Evolutionary conservation across 352 stramenopile species (phyloP).

Genomic region (Blastocystis sp.): DNA sequence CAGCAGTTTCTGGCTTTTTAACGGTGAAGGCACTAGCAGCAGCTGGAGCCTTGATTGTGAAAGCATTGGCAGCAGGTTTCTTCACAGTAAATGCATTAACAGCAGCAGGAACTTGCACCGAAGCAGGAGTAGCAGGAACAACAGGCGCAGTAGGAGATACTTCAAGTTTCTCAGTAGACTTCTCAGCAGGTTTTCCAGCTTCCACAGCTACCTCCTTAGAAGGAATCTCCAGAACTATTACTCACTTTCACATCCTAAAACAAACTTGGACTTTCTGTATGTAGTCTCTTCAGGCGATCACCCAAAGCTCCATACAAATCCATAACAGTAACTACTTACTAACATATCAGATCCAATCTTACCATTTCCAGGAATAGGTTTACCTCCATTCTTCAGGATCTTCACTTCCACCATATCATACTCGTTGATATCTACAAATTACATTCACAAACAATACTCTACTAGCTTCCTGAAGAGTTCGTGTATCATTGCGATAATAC

Average conservation of each 20-base stretch:
- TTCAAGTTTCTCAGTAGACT: not conserved
- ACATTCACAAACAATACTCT: not conserved
- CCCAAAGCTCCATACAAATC: conserved; percentile 39
- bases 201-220: not conserved
- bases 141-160: not conserved
- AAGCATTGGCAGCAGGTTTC: not conserved
- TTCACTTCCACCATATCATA: conserved; percentile 64
- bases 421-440: conserved; percentile 46
- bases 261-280: not conserved
- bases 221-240: not conserved
- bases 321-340: conserved; percentile 45
- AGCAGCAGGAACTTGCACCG: not conserved
- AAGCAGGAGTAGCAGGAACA: not conserved
- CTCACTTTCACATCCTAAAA: not conserved
- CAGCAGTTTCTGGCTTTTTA: not conserved
- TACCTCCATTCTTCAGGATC: conserved; percentile 60
- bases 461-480: conserved; percentile 47
- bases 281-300: conserved; percentile 25
- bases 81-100: conserved; percentile 30
- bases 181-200: not conserved
- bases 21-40: not conserved
- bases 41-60: not conserved
- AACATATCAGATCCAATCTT: not conserved
- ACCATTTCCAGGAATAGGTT: conserved; percentile 36
- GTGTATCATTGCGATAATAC: conserved; percentile 44